Evolutionary conservation across 805 yeast genomes (phyloP), one percentile per base, ranked within the genome.

Genomic region (Candida coquimbonensis): DNA sequence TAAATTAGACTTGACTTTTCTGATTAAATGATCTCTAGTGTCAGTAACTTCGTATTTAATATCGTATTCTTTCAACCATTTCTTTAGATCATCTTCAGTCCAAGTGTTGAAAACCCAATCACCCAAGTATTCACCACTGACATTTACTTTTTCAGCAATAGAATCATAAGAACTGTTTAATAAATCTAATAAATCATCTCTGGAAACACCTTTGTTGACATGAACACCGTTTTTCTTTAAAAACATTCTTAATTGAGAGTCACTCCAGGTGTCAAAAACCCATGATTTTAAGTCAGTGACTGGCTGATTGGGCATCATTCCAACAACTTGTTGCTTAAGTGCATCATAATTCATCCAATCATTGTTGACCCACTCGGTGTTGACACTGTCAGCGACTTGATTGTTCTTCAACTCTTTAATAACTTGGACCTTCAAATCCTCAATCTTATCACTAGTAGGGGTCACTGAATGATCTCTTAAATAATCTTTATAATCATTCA

Each of bases 71-170:
- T 65, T 55, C 47, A 83, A 64, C 78, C 83, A 78, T 14, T 60
- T 53, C 49, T 66, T 63, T 47, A 83, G 60, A 41, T 75, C 77
- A 9, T 70, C 70, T 9, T 61, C 57, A 21, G 72, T 63, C 87
- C 87, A 81, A 31, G 67, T 53, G 11, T 72, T 66, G 56, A 78
- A 80, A 46, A 77, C 62, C 73, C 75, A 72, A 32, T 67, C 68
- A 19, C 81, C 78, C 7, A 78, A 72, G 46, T 76, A 76, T 36
- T 60, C 58, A 7, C 78, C 77, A 19, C 74, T 65, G 9, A 58
- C 60, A 5, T 70, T 64, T 40, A 62, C 52, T 29, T 57, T 46
- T 42, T 65, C 58, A 13, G 70, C 65, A 45, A 75, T 66, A 12
- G 57, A 54, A 42, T 69, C 65, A 49, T 68, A 73, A 54, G 73